Percentiles rank a stretch among this genome's conserved stretches.
Conservation (phyloP, 2,329 filamentous ascomycete species). For the Chaetomium sp. region DNA sequence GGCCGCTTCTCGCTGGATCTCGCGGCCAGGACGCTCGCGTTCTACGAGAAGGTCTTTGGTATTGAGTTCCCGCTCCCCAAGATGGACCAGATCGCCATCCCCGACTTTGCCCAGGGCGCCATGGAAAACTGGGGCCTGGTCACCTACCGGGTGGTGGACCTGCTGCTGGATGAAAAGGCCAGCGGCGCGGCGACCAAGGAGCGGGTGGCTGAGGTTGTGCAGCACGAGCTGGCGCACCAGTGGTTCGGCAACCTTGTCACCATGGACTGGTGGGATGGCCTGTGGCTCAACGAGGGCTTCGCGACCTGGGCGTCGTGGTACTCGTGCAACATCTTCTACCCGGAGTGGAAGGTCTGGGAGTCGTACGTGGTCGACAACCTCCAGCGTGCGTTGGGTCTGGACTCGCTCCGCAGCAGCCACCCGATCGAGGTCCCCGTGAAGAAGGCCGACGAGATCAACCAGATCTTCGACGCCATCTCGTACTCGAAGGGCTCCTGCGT, state of each 20-base stretch:
- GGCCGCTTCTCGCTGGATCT: constrained; percentile 86
- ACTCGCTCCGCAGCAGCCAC: constrained; percentile 89
- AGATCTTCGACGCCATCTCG: constrained; percentile 96
- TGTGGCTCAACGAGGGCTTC: constrained; percentile 89
- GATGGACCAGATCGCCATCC: constrained; percentile 95
- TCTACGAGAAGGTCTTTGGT: constrained; percentile 93
- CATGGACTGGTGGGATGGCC: constrained; percentile 90
- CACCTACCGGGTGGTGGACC: constrained; percentile 87
- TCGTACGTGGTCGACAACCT: constrained; percentile 90
- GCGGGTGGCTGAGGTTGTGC: constrained; percentile 88
- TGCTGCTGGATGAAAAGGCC: constrained; percentile 86
- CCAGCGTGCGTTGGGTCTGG: constrained; percentile 77
- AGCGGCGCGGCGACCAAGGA: constrained; percentile 86
- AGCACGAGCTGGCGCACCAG: constrained; percentile 91
- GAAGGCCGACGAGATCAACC: constrained; percentile 91
- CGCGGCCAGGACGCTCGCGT: constrained; percentile 80
- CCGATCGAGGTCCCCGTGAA: constrained; percentile 96
- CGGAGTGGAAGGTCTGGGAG: constrained; percentile 98
- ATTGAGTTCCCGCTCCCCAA: constrained; percentile 82
- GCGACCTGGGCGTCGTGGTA: constrained; percentile 85
- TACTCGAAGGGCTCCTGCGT: constrained; percentile 97
- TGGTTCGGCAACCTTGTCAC: constrained; percentile 91
- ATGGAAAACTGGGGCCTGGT: constrained; percentile 99
- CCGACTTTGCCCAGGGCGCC: constrained; percentile 89
- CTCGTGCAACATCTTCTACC: constrained; percentile 89